These are phyloP conservation scores for Verticillium longisporum DNA, from an alignment of 2,329 filamentous ascomycete species.

Conservation along the genomic window DNA sequence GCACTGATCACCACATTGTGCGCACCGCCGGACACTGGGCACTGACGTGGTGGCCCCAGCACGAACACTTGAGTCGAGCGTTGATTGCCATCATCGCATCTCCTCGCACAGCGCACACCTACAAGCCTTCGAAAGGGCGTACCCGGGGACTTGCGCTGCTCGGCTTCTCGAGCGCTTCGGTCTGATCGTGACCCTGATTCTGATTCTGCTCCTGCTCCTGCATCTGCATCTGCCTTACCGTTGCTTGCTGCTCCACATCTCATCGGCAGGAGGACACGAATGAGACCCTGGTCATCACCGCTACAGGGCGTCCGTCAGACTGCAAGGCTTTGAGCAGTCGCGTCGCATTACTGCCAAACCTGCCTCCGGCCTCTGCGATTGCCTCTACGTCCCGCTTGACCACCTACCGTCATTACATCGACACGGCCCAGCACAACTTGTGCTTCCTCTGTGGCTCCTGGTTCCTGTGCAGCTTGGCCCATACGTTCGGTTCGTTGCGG, in stretches of 20 bases:
- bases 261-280: slow-evolving; percentile 24
- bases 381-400: background rate
- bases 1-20: background rate
- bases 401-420: background rate
- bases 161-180: too few species aligned
- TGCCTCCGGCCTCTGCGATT: background rate
- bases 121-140: too few species aligned
- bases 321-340: background rate
- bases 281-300: slow-evolving; percentile 34
- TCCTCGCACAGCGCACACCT: background rate
- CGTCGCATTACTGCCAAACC: background rate
- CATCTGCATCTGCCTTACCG: slow-evolving; percentile 10
- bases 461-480: background rate
- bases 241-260: slow-evolving; percentile 7
- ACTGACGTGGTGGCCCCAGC: background rate
- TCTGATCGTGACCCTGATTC: background rate
- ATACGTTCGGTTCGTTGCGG: background rate
- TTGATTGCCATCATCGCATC: background rate
- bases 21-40: background rate
- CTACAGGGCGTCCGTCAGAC: slow-evolving; percentile 16
- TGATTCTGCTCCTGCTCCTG: background rate
- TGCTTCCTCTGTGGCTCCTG: background rate
- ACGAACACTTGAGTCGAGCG: background rate
- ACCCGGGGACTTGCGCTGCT: too few species aligned
- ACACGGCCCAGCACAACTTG: background rate